These are phyloP conservation scores for Bertia moriformis DNA, from an alignment of 2,329 filamentous ascomycete species.

Conservation along the genomic window DNA sequence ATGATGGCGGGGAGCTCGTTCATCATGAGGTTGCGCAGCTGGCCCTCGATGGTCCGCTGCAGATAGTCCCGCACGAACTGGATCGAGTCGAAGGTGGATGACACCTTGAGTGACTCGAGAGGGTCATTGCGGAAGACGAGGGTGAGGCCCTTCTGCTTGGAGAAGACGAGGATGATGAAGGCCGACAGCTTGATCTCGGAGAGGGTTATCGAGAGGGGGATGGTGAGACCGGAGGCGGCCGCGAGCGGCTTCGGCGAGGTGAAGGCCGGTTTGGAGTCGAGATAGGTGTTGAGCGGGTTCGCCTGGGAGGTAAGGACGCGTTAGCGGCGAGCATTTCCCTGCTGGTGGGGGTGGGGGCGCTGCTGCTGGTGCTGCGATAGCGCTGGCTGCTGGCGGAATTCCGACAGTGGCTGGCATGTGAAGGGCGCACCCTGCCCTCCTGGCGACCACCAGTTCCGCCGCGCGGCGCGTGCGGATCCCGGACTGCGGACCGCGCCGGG, in stretches of 20 bases:
- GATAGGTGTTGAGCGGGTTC: conserved; percentile 90
- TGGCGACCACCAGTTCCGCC: no score
- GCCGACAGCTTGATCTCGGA: conserved; percentile 92
- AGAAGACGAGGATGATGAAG: conserved; percentile 96
- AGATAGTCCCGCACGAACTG: conserved; percentile 95
- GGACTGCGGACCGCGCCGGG: conserved; percentile 8
- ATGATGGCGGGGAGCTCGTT: conserved; percentile 95
- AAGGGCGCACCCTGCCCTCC: no score
- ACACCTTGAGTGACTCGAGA: conserved; percentile 92
- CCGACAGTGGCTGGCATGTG: no score
- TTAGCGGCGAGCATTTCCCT: conserved; percentile 23
- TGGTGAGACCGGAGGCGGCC: conserved; percentile 80
- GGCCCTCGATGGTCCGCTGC: conserved; percentile 87
- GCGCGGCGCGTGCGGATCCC: conserved; percentile 10
- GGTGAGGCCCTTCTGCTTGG: conserved; percentile 89
- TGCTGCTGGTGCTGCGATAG: conserved; percentile 4
- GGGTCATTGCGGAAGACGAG: conserved; percentile 97
- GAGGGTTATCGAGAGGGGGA: conserved; percentile 90
- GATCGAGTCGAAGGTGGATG: conserved; percentile 96
- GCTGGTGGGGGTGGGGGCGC: conserved; percentile 16
- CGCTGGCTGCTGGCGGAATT: neutral
- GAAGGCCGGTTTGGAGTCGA: conserved; percentile 80
- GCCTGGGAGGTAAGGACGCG: conserved; percentile 41
- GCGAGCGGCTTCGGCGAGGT: conserved; percentile 86
- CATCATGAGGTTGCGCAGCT: conserved; percentile 89